phyloP scores from a whole-genome alignment of 2,329 filamentous ascomycete species.

The Ophiostoma pallidulum region DNA sequence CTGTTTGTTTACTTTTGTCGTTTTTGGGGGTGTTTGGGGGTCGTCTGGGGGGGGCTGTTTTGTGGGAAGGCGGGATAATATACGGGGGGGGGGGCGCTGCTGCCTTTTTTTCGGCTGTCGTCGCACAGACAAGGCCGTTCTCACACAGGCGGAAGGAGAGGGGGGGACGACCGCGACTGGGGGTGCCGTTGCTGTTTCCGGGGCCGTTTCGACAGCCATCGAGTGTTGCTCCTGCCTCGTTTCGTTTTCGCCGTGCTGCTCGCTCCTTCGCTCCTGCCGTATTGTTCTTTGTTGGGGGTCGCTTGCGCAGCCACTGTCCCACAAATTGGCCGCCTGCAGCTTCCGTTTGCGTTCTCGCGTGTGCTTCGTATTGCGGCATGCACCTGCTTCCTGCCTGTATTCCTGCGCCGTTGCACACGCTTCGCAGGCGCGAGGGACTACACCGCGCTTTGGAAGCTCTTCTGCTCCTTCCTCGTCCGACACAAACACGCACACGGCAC shows the following conservation, averaged over 20 bases:
- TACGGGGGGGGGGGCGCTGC: too few relatives aligned
- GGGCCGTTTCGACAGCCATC: background rate
- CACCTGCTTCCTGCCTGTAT: too few relatives aligned
- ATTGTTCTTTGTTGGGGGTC: slow-evolving; percentile 1
- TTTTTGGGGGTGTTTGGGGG: slow-evolving; percentile 5
- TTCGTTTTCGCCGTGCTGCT: background rate
- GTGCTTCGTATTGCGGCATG: slow-evolving; percentile 4
- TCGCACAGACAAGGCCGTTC: too few relatives aligned
- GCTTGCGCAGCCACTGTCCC: slow-evolving; percentile 2
- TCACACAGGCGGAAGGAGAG: too few relatives aligned
- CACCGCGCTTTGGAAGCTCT: too few relatives aligned
- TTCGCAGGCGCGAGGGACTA: too few relatives aligned
- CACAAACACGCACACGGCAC: slow-evolving; percentile 1
- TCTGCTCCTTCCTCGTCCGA: background rate
- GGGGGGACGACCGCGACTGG: too few relatives aligned
- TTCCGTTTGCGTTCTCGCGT: background rate
- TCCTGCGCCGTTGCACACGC: too few relatives aligned
- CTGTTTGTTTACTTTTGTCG: slow-evolving; percentile 14
- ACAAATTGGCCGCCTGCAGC: slow-evolving; percentile 8
- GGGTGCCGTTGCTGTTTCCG: too few relatives aligned
- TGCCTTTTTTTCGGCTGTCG: too few relatives aligned
- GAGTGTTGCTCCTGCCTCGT: background rate
- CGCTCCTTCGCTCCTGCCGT: background rate
- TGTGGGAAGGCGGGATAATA: too few relatives aligned
- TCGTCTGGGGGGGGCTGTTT: background rate